Conservation (phyloP, 495 filamentous ascomycete genomes). For the Trichoderma parareesei region DNA sequence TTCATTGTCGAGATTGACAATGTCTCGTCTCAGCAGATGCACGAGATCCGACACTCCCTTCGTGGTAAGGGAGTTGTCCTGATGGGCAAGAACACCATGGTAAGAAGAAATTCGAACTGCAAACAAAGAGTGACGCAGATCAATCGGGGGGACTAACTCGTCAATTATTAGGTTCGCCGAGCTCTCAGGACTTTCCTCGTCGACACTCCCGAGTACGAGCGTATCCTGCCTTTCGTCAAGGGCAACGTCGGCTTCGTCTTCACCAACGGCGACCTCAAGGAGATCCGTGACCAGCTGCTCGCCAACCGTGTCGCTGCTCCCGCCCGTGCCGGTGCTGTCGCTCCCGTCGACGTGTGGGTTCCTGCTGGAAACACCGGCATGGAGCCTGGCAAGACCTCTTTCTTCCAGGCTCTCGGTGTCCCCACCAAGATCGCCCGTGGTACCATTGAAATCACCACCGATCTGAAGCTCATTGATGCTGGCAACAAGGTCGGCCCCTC, state of each 20-base stretch:
- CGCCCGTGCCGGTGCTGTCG: conserved; percentile 91
- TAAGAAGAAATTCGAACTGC: too few species aligned
- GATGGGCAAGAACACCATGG: conserved; percentile 99
- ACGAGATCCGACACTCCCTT: conserved; percentile 91
- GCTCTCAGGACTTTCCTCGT: conserved; percentile 89
- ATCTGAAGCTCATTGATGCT: conserved; percentile 95
- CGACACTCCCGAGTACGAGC: conserved; percentile 94
- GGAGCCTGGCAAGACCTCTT: conserved; percentile 99
- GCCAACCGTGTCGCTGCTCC: conserved; percentile 95
- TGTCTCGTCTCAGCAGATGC: conserved; percentile 99
- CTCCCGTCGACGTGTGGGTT: conserved; percentile 81
- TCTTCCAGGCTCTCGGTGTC: conserved; percentile 99
- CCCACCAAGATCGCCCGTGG: conserved; percentile 99
- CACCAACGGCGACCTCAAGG: conserved; percentile 93
- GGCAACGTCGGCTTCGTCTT: conserved; percentile 99
- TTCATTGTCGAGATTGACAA: conserved; percentile 97
- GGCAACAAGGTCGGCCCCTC: conserved; percentile 93
- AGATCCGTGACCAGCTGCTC: conserved; percentile 85
- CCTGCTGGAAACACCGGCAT: conserved; percentile 99
- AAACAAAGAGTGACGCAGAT: background rate
- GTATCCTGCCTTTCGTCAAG: conserved; percentile 88
- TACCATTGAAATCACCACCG: conserved; percentile 99
- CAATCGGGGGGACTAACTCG: background rate
- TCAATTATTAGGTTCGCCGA: conserved; percentile 64
- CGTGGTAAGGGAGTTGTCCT: conserved; percentile 85